Conservation (phyloP, 495 filamentous ascomycete genomes). For the Ramalina peruviana region DNA sequence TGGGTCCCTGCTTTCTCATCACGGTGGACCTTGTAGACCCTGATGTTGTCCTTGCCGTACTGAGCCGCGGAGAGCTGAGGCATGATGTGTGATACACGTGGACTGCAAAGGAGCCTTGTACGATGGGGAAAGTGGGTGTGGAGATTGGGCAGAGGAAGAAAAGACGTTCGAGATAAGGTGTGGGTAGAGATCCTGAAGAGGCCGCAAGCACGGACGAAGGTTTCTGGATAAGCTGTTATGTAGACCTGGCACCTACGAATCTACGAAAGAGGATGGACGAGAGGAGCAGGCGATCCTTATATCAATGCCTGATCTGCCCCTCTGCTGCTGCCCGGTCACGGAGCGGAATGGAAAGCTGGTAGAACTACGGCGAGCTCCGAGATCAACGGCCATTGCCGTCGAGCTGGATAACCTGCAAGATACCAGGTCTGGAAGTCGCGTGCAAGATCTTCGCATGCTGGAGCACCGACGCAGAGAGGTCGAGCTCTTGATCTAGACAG, state of each 20-base stretch:
- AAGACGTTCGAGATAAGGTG: background rate
- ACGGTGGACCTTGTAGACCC: conserved; percentile 82
- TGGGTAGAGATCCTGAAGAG: background rate
- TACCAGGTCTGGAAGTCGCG: too few relatives aligned
- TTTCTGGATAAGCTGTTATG: too few relatives aligned
- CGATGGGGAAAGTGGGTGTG: background rate
- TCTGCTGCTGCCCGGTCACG: background rate
- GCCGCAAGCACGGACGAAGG: too few relatives aligned
- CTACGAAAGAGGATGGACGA: background rate
- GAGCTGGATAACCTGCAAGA: too few relatives aligned
- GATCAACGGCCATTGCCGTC: background rate
- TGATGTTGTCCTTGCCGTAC: conserved; percentile 97
- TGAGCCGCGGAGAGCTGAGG: conserved; percentile 52
- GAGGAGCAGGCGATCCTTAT: background rate
- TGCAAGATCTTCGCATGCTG: too few relatives aligned
- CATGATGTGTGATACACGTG: conserved; percentile 6
- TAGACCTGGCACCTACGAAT: background rate
- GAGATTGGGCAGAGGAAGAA: background rate
- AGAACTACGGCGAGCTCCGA: conserved; percentile 9
- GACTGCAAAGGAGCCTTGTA: background rate
- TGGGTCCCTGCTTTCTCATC: conserved; percentile 63
- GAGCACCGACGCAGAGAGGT: too few relatives aligned
- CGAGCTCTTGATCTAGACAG: too few relatives aligned
- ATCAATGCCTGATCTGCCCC: background rate
- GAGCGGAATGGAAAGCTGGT: background rate